These are phyloP conservation scores for Boletus vermiculosoides DNA, from an alignment of 768 basidiomycete genomes.

Conservation along the genomic window DNA sequence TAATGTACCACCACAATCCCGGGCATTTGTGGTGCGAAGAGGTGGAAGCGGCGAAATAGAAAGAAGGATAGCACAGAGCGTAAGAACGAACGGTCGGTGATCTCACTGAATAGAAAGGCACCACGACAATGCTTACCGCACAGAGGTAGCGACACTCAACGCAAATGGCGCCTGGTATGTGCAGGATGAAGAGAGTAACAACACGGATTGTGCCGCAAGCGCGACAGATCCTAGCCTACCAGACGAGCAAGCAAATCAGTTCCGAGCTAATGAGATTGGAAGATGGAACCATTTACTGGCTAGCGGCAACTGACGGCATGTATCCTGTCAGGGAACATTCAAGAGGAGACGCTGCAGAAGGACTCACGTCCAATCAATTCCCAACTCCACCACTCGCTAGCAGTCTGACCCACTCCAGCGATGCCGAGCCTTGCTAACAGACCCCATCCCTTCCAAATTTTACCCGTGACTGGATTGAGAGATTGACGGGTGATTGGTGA, in stretches of 20 bases:
- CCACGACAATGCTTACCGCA: slow-evolving; percentile 52
- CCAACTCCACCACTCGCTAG: slow-evolving; percentile 98
- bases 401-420: slow-evolving; percentile 79
- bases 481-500: slow-evolving; percentile 35
- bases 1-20: slow-evolving; percentile 24
- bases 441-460: slow-evolving; percentile 66
- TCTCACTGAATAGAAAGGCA: not conserved
- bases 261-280: not conserved
- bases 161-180: slow-evolving; percentile 86
- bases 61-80: not conserved
- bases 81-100: not conserved
- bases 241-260: slow-evolving; percentile 13
- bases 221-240: slow-evolving; percentile 70
- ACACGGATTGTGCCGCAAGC: slow-evolving; percentile 87
- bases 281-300: slow-evolving; percentile 38
- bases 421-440: slow-evolving; percentile 73
- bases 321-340: not conserved
- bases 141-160: slow-evolving; percentile 78
- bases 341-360: not conserved
- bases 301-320: slow-evolving; percentile 46
- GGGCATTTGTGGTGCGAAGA: not conserved
- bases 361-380: slow-evolving; percentile 62
- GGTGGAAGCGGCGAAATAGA: not conserved
- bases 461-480: slow-evolving; percentile 50
- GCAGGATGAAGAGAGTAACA: slow-evolving; percentile 71